Conservation (phyloP, 139 green algal genomes). For the Picochlorum sp. region DNA sequence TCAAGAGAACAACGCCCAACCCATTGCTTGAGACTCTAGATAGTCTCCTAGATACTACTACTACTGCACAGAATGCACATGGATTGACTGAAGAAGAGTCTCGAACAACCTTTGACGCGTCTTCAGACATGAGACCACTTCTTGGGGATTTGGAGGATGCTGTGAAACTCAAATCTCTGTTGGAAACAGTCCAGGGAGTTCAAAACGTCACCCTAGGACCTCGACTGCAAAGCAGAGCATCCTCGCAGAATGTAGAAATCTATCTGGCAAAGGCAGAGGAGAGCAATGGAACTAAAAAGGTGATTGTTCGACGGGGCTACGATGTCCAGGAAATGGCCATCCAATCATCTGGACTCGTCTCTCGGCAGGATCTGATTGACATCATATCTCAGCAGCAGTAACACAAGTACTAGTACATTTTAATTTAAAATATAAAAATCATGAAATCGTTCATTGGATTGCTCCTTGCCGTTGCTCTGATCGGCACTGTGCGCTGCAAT, state of each 20-base stretch:
- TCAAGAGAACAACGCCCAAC: slow-evolving; percentile 13
- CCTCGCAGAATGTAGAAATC: slow-evolving; percentile 23
- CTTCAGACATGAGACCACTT: slow-evolving; percentile 13
- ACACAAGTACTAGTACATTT: not conserved
- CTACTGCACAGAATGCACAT: too few species aligned
- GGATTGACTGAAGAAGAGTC: not conserved
- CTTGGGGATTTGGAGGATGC: slow-evolving; percentile 27
- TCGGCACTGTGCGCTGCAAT: not conserved
- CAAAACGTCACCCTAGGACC: not conserved
- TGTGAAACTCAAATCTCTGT: slow-evolving; percentile 10
- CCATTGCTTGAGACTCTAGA: slow-evolving; percentile 28
- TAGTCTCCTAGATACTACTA: slow-evolving; percentile 11
- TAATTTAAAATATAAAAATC: not conserved
- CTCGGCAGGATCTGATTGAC: not conserved
- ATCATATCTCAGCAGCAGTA: not conserved
- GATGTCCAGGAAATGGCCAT: slow-evolving; percentile 19
- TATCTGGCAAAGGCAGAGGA: slow-evolving; percentile 10
- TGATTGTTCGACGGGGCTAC: slow-evolving; percentile 18
- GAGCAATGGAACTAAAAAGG: slow-evolving; percentile 6
- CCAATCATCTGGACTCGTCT: not conserved
- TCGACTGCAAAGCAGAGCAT: slow-evolving; percentile 25
- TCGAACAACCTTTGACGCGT: not conserved
- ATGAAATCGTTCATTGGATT: slow-evolving; percentile 1
- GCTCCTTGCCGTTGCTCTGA: not conserved
- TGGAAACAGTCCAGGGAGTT: slow-evolving; percentile 5